Conservation (phyloP, 306 rosid species). For the Coriaria nepalensis region DNA sequence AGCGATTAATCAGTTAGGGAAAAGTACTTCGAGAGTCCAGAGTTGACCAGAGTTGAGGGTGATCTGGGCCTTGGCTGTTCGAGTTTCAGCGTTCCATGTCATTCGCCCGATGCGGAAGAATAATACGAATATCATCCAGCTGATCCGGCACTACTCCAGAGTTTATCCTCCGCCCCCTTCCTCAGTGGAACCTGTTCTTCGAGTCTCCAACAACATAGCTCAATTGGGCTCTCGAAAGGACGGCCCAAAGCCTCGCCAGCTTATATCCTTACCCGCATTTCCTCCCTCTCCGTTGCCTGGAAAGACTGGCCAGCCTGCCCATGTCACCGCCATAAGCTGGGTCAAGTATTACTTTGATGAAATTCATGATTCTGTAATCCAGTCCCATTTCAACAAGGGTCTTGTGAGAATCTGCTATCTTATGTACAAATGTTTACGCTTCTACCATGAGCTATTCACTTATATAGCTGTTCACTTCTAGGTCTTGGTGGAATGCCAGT, state of each 20-base stretch:
- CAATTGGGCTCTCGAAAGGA: slow-evolving; percentile 51
- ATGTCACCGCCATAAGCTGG: slow-evolving; percentile 74
- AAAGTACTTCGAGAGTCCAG: too few species aligned
- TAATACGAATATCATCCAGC: too few species aligned
- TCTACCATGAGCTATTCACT: too few species aligned
- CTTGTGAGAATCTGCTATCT: slow-evolving; percentile 39
- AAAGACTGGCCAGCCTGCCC: slow-evolving; percentile 28
- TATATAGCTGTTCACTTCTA: slow-evolving; percentile 13
- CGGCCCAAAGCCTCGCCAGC: slow-evolving; percentile 77
- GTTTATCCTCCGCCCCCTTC: slow-evolving; percentile 51
- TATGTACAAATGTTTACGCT: too few species aligned
- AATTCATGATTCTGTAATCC: slow-evolving; percentile 36
- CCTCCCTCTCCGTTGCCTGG: slow-evolving; percentile 50
- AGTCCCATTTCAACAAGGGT: slow-evolving; percentile 74
- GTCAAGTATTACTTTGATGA: slow-evolving; percentile 71
- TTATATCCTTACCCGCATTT: slow-evolving; percentile 70
- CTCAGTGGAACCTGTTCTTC: slow-evolving; percentile 36
- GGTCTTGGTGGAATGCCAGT: slow-evolving; percentile 50
- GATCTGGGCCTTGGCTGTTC: too few species aligned
- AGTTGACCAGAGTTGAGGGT: too few species aligned
- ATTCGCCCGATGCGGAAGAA: too few species aligned
- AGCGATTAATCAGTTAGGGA: too few species aligned
- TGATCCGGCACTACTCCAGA: slow-evolving; percentile 30
- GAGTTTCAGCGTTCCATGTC: too few species aligned
- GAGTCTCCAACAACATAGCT: slow-evolving; percentile 73